phyloP scores from a whole-genome alignment of 192 early-diverging fungal species.

The Jimgerdemannia flammicorona region DNA sequence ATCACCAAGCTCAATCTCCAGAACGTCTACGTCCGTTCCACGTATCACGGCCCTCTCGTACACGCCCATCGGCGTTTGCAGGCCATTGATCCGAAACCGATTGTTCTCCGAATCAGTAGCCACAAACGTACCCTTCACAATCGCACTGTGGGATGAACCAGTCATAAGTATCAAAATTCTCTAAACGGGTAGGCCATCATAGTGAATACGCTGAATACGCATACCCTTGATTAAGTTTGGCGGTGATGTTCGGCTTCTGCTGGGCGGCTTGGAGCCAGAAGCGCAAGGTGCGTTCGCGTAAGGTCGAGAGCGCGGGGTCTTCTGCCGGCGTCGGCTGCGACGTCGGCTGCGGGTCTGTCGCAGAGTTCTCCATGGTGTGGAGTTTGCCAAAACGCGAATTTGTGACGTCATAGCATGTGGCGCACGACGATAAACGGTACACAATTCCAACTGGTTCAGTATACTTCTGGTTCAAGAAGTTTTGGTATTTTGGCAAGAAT shows the following conservation, averaged over 20 bases:
- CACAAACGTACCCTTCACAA: constrained; percentile 35
- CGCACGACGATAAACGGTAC: too few relatives aligned
- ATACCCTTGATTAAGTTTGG: constrained; percentile 37
- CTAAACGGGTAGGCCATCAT: background rate
- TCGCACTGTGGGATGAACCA: constrained; percentile 14
- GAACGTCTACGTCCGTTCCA: constrained; percentile 39
- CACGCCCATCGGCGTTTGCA: constrained; percentile 45
- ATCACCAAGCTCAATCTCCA: constrained; percentile 10
- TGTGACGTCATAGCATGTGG: background rate
- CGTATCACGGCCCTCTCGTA: constrained; percentile 50
- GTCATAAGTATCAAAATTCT: background rate
- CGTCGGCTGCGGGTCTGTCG: background rate
- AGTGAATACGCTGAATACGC: background rate
- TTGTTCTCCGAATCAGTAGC: constrained; percentile 46
- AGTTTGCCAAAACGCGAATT: background rate
- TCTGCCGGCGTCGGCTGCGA: background rate
- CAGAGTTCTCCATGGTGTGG: background rate
- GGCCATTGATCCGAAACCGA: constrained; percentile 40
- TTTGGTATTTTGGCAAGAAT: too few relatives aligned
- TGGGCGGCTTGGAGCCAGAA: constrained; percentile 45
- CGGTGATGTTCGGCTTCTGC: constrained; percentile 15
- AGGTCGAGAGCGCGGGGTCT: background rate
- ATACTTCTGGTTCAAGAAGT: too few relatives aligned
- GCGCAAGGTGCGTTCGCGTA: constrained; percentile 29
- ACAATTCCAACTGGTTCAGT: too few relatives aligned